Evolutionary conservation across 2,329 filamentous ascomycete species (phyloP).

Genomic region (Trichoderma citrinoviride): DNA sequence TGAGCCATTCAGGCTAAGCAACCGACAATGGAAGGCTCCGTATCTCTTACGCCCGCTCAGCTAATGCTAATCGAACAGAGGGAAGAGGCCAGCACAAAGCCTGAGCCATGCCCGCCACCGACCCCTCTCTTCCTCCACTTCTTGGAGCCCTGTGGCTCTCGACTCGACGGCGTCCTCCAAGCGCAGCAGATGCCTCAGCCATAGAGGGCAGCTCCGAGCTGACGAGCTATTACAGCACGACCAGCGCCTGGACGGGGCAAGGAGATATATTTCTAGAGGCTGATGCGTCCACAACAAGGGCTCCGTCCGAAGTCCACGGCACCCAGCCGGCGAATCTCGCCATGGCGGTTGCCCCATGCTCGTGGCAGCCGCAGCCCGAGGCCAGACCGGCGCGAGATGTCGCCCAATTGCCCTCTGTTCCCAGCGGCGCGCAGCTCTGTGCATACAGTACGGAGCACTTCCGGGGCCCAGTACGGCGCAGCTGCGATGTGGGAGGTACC

Average conservation of each 20-base stretch:
- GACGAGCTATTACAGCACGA: not conserved
- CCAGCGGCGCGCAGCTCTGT: not conserved
- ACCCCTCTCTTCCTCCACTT: constrained; percentile 17
- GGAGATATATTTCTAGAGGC: not conserved
- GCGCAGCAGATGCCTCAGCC: constrained; percentile 8
- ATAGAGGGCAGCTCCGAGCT: constrained; percentile 6
- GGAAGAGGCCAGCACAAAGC: not conserved
- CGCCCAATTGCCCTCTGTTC: constrained; percentile 6
- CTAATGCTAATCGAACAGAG: constrained; percentile 3
- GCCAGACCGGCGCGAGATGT: constrained; percentile 12
- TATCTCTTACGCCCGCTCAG: constrained; percentile 22
- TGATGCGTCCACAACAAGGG: not conserved
- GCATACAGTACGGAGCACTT: not conserved
- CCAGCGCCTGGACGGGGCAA: not conserved
- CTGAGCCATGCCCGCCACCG: constrained; percentile 21
- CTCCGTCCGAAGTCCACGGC: not conserved
- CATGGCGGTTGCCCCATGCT: constrained; percentile 11
- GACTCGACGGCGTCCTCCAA: not conserved
- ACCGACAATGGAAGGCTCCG: constrained; percentile 14
- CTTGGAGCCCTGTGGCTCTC: constrained; percentile 11
- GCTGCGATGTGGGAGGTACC: not conserved
- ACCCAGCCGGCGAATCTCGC: not conserved
- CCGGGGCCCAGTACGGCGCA: constrained; percentile 5
- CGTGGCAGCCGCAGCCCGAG: constrained; percentile 11
- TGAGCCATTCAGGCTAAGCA: constrained; percentile 20